These are phyloP conservation scores for Lagerstroemia speciosa DNA, from an alignment of 345 rosid species.

Conservation along the genomic window DNA sequence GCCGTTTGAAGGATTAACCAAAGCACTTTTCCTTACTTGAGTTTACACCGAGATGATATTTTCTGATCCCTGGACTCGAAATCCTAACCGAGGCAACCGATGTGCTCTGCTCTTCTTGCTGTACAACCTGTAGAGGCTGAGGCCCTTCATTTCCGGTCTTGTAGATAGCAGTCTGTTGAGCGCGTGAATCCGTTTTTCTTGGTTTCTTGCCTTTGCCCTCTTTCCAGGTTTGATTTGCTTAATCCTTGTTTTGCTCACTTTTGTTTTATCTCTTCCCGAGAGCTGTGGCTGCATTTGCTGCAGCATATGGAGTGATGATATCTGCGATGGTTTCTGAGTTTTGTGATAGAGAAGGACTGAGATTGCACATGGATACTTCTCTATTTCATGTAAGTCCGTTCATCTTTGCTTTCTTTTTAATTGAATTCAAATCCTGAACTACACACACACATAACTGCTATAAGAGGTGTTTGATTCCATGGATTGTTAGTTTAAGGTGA, in stretches of 20 bases:
- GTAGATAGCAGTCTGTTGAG: neutral
- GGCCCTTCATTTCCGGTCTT: neutral
- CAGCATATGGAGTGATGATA: neutral
- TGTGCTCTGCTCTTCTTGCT: neutral
- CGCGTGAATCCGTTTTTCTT: neutral
- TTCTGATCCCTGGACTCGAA: neutral
- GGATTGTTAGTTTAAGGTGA: too few species aligned
- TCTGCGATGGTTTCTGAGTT: slow-evolving; percentile 1
- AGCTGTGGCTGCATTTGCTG: slow-evolving; percentile 3
- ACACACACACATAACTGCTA: too few species aligned
- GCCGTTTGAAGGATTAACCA: neutral
- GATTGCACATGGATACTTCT: neutral
- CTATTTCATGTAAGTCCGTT: neutral
- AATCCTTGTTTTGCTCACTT: neutral
- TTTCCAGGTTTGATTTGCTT: slow-evolving; percentile 4
- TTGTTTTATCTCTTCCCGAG: neutral
- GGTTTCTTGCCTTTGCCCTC: neutral
- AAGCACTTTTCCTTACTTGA: neutral
- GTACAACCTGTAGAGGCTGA: neutral
- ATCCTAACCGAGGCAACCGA: neutral
- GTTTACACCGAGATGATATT: neutral
- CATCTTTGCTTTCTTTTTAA: neutral
- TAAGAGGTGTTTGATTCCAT: too few species aligned
- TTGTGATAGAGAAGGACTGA: neutral
- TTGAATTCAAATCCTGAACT: neutral